Conservation (phyloP, 2,329 filamentous ascomycete genomes). For the Neospermospora avenae region DNA sequence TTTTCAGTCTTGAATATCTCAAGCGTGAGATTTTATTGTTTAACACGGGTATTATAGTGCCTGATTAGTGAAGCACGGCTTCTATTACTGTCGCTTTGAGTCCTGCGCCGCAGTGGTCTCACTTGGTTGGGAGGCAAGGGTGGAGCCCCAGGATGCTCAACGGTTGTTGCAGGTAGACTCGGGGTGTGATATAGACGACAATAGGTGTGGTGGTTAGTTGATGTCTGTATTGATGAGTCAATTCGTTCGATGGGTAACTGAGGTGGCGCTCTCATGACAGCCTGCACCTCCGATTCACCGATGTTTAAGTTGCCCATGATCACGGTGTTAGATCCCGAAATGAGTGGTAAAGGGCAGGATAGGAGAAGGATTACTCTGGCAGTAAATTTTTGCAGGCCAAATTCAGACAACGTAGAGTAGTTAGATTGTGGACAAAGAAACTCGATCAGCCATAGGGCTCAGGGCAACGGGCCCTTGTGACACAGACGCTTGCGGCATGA, state of each 20-base stretch:
- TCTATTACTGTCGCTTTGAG: not conserved
- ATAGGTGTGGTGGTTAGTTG: slow-evolving; percentile 1
- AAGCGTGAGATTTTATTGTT: not conserved
- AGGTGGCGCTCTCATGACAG: not conserved
- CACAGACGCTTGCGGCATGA: too few species aligned
- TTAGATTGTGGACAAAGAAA: too few species aligned
- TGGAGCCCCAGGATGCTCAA: slow-evolving; percentile 1
- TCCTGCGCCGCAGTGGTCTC: slow-evolving; percentile 1
- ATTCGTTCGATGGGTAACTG: slow-evolving; percentile 6
- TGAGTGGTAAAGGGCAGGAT: too few species aligned
- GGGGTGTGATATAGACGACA: slow-evolving; percentile 9
- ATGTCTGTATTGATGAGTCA: slow-evolving; percentile 5
- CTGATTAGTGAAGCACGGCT: not conserved
- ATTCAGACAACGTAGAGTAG: too few species aligned
- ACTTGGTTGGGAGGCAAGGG: not conserved
- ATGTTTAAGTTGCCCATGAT: not conserved
- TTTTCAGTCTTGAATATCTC: not conserved
- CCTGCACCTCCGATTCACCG: not conserved
- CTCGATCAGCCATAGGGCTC: too few species aligned
- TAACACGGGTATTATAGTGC: not conserved
- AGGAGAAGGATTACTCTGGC: too few species aligned
- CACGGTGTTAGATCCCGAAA: not conserved
- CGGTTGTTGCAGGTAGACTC: not conserved
- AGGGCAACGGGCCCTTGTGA: too few species aligned
- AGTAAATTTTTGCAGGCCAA: too few species aligned